These are phyloP conservation scores for Acanthamoeba sp. DNA, from an alignment of 208 protist genomes.

Conservation along the genomic window DNA sequence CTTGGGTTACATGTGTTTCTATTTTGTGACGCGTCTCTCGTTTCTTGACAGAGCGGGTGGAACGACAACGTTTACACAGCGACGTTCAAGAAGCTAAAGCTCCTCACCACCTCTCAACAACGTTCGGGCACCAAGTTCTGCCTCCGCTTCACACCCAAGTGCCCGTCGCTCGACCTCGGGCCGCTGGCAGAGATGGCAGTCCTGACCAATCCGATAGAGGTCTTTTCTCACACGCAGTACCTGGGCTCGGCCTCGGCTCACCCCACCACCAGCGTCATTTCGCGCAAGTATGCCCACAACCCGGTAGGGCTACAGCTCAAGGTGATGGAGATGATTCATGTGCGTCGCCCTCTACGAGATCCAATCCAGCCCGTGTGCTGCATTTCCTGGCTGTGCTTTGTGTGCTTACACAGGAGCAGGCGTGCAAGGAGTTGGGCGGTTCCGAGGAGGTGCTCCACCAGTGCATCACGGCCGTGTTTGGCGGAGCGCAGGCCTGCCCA, in stretches of 20 bases:
- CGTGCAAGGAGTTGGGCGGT: constrained; percentile 1
- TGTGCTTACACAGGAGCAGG: background rate
- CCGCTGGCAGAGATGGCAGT: background rate
- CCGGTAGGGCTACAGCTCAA: background rate
- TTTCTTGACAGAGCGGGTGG: background rate
- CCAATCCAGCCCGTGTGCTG: background rate
- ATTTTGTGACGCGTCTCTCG: background rate
- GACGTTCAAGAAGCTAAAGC: constrained; percentile 67
- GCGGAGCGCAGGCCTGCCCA: background rate
- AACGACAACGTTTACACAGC: background rate
- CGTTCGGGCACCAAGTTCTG: background rate
- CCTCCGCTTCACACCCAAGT: background rate
- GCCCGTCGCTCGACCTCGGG: background rate
- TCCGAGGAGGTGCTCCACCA: background rate
- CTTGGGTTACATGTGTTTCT: too few species aligned
- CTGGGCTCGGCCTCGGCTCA: background rate
- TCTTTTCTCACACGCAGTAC: constrained; percentile 57
- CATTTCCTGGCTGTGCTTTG: background rate
- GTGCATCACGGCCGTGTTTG: background rate
- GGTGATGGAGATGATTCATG: constrained; percentile 16
- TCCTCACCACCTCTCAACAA: constrained; percentile 24
- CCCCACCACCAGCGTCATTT: background rate
- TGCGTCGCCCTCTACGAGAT: background rate
- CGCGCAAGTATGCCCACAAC: constrained; percentile 19
- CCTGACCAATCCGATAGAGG: constrained; percentile 21